Base-by-base conservation (phyloP, 805 yeast genomes). In the Candida dendrica region DNA sequence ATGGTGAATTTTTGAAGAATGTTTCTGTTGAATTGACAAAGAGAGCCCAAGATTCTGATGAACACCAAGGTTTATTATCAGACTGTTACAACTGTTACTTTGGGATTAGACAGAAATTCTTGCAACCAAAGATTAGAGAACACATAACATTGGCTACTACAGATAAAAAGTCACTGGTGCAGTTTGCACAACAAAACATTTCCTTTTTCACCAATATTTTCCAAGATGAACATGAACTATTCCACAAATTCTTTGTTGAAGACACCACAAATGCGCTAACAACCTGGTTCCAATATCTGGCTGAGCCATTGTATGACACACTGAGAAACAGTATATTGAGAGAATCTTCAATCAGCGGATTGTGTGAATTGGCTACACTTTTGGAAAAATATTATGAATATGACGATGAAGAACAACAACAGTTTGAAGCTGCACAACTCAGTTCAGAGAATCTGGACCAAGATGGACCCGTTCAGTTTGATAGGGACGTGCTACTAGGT, bases 231-330 rank as follows among this genome's bases (percentile, higher is more conserved):
- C 68, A 67, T 49, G 66, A 64, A 0, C 59, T 87, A 6, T 89
- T 84, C 58, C 63, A 62, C 33, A 61, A 65, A 34, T 71, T 82
- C 30, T 84, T 86, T 55, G 62, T 59, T 38, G 54, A 47, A 3
- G 63, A 68, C 42, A 33, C 61, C 63, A 72, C 54, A 43, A 38
- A 44, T 24, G 53, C 55, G 18, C 57, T 85, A 37, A 72, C 74
- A 42, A 61, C 64, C 6, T 87, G 86, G 79, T 74, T 84, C 45
- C 75, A 72, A 37, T 71, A 69, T 19, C 51, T 88, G 3, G 68
- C 86, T 27, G 96, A 88, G 31, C 93, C 96, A 0, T 63, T 90
- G 20, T 84, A 89, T 52, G 91, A 85, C 48, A 60, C 70, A 2
- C 58, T 87, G 30, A 71, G 96, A 47, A 74, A 79, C 43, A 69